phyloP scores from a whole-genome alignment of 1,284 basidiomycete genomes.

The Tilletia walkeri region DNA sequence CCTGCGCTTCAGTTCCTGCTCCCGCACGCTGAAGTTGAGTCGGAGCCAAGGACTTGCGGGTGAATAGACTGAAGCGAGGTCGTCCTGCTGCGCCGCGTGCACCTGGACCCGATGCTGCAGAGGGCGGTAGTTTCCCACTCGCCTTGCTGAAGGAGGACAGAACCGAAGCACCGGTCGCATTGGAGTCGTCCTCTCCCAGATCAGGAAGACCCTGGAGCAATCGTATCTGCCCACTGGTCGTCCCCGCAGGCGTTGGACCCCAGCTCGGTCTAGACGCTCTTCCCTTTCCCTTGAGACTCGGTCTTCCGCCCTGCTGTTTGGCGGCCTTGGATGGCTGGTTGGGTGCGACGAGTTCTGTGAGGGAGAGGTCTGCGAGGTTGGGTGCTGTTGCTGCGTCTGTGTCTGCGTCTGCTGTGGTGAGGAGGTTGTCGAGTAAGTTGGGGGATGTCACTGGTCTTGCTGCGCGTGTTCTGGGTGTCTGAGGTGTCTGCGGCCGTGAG shows the following conservation, averaged over 20 bases:
- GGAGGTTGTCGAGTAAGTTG: constrained; percentile 14
- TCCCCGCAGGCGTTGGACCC: background rate
- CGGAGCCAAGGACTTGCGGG: constrained; percentile 6
- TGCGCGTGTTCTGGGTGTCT: too few species aligned
- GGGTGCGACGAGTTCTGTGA: constrained; percentile 5
- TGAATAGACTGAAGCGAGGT: constrained; percentile 5
- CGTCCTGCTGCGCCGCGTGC: background rate
- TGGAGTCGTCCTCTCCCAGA: background rate
- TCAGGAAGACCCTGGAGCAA: background rate
- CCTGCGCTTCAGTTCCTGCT: background rate
- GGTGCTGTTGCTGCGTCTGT: background rate
- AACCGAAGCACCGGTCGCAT: too few species aligned
- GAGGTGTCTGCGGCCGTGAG: too few species aligned
- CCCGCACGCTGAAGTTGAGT: background rate
- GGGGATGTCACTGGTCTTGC: background rate
- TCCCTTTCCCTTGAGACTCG: background rate
- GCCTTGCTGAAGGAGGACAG: background rate
- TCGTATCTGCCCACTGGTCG: background rate
- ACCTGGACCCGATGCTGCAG: background rate
- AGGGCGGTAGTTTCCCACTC: background rate
- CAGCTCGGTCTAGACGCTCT: background rate
- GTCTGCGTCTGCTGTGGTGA: constrained; percentile 1
- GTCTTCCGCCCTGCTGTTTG: background rate
- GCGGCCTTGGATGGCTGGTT: background rate
- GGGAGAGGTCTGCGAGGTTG: constrained; percentile 15